Conservation (phyloP, 192 early-diverging fungal genomes). For the Coemansia erecta region DNA sequence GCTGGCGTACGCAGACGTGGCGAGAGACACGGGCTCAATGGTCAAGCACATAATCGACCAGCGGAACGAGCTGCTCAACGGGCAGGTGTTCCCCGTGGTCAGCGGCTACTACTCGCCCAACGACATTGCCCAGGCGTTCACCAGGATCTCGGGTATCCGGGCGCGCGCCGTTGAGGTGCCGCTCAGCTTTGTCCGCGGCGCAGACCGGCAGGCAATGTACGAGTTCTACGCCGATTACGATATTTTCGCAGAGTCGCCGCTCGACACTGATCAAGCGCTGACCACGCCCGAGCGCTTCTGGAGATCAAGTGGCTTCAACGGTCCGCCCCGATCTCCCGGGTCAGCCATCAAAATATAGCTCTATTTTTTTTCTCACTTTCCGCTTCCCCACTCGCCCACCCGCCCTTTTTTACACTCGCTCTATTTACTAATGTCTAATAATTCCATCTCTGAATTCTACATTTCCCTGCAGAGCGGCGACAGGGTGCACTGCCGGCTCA, state of each 20-base stretch:
- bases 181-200: background rate
- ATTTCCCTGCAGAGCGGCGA: too few relatives aligned
- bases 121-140: slow-evolving; percentile 22
- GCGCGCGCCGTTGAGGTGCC: slow-evolving; percentile 10
- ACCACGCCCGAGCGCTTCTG: slow-evolving; percentile 20
- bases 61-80: background rate
- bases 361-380: too few relatives aligned
- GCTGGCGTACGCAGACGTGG: slow-evolving; percentile 14
- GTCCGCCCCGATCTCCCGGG: slow-evolving; percentile 8
- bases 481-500: background rate
- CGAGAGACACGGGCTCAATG: slow-evolving; percentile 13
- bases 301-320: slow-evolving; percentile 16
- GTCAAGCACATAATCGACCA: slow-evolving; percentile 26
- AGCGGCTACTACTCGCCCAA: slow-evolving; percentile 20
- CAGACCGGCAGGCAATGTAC: slow-evolving; percentile 14
- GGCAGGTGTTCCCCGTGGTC: slow-evolving; percentile 10
- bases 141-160: slow-evolving; percentile 13
- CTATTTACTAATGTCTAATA: too few relatives aligned
- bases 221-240: slow-evolving; percentile 17
- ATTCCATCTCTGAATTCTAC: too few relatives aligned
- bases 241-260: slow-evolving; percentile 10
- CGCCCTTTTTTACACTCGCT: too few relatives aligned
- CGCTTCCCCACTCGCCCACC: too few relatives aligned
- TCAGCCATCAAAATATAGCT: background rate
- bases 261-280: slow-evolving; percentile 9